These are phyloP conservation scores for Saccharomycopsis oosterbeekiorum DNA, from an alignment of 805 yeast genomes.

Conservation along the genomic window DNA sequence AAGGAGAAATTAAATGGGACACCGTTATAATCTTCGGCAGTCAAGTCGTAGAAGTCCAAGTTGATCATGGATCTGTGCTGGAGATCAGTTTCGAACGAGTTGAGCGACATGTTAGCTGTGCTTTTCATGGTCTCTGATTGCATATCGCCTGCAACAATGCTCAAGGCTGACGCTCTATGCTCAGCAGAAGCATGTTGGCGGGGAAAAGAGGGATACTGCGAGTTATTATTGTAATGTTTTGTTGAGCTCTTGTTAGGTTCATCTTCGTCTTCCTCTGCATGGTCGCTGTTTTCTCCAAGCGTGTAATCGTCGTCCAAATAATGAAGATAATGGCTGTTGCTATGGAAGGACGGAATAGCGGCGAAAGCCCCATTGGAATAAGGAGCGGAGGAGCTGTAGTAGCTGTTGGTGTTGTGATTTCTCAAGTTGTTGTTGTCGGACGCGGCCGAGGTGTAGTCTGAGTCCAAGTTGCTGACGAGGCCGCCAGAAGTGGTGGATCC, in stretches of 20 bases:
- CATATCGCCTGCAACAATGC: background rate
- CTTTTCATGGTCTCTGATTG: background rate
- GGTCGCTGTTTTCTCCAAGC: background rate
- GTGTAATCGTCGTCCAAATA: background rate
- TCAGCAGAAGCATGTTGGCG: background rate
- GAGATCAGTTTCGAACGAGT: background rate
- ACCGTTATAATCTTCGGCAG: conserved; percentile 32
- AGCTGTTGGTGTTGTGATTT: no score
- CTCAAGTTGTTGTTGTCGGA: background rate
- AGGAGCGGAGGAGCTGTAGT: background rate
- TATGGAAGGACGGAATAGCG: background rate
- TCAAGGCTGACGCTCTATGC: background rate
- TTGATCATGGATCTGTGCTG: conserved; percentile 8
- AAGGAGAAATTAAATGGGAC: conserved; percentile 29
- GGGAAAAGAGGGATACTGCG: no score
- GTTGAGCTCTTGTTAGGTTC: background rate
- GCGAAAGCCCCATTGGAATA: background rate
- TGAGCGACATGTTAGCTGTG: background rate
- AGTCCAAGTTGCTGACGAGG: background rate
- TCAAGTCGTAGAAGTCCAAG: conserved; percentile 31
- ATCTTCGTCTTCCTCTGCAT: background rate
- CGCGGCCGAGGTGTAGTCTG: background rate
- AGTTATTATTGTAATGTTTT: no score
- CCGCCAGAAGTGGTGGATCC: background rate
- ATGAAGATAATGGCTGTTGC: background rate